Percentiles rank a stretch among this genome's conserved stretches.
Conservation (phyloP, 768 basidiomycete species). For the Tricholoma flavovirens region DNA sequence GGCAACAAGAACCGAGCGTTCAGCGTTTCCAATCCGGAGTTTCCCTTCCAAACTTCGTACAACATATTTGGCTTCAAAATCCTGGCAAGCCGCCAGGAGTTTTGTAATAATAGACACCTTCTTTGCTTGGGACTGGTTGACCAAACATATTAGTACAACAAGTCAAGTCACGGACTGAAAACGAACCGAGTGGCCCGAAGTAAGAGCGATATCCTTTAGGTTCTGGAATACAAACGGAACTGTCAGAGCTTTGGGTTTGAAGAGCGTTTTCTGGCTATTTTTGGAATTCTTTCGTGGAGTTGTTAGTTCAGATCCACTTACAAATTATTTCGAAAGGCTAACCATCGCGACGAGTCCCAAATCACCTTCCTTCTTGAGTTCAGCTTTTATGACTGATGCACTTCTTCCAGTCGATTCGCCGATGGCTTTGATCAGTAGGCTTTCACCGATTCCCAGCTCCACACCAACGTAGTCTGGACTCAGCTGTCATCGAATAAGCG, state of each 20-base stretch:
- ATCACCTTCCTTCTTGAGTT: constrained; percentile 93
- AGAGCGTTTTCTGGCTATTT: constrained; percentile 87
- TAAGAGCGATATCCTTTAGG: constrained; percentile 84
- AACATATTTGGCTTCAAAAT: constrained; percentile 92
- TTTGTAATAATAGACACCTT: constrained; percentile 95
- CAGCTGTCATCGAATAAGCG: constrained; percentile 43
- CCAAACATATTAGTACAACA: constrained; percentile 5
- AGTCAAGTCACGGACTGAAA: neutral
- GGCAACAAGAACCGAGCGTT: constrained; percentile 92
- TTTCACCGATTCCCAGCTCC: constrained; percentile 96
- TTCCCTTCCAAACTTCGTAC: constrained; percentile 95
- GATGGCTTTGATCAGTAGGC: constrained; percentile 90
- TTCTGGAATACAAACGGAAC: constrained; percentile 87
- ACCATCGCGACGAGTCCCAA: constrained; percentile 96
- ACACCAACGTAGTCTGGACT: constrained; percentile 94
- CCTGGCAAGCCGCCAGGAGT: constrained; percentile 87
- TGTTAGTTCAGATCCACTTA: neutral
- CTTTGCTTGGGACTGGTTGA: constrained; percentile 83
- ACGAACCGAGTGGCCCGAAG: constrained; percentile 71
- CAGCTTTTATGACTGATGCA: constrained; percentile 74
- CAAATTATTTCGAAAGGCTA: constrained; percentile 13
- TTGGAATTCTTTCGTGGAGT: constrained; percentile 68
- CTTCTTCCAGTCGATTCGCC: constrained; percentile 93
- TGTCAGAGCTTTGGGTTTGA: constrained; percentile 89
- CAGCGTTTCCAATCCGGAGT: constrained; percentile 93